These are phyloP conservation scores for Pseudogymnoascus sp. DNA, from an alignment of 2,329 filamentous ascomycete genomes.

Conservation along the genomic window DNA sequence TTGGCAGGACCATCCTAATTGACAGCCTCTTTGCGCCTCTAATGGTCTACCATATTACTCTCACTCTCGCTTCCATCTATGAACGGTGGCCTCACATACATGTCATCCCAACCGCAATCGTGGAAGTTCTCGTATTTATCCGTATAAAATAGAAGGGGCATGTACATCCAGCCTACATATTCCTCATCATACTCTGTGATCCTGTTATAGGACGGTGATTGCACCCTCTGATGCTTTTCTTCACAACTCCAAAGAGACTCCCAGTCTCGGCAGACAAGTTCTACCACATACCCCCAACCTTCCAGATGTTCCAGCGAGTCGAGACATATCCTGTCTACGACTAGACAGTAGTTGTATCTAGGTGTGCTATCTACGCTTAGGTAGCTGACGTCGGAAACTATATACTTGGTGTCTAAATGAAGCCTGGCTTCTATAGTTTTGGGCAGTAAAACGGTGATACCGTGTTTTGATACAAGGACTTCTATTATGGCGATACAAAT, in stretches of 20 bases:
- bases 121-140: constrained; percentile 1
- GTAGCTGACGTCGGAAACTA: background rate
- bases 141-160: background rate
- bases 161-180: background rate
- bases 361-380: background rate
- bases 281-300: background rate
- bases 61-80: background rate
- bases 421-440: background rate
- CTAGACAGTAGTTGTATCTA: background rate
- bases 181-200: background rate
- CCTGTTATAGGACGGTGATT: background rate
- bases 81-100: background rate
- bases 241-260: background rate
- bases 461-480: too few relatives aligned
- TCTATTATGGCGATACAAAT: too few relatives aligned
- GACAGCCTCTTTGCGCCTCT: background rate
- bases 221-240: background rate
- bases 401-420: background rate
- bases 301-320: background rate
- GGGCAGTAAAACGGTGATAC: background rate
- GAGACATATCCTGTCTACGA: constrained; percentile 1
- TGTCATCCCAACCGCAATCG: background rate
- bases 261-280: background rate
- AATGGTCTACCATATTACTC: background rate
- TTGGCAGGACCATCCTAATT: background rate